phyloP scores from a whole-genome alignment of 1,284 basidiomycete genomes.

The Boletus subluridellus region DNA sequence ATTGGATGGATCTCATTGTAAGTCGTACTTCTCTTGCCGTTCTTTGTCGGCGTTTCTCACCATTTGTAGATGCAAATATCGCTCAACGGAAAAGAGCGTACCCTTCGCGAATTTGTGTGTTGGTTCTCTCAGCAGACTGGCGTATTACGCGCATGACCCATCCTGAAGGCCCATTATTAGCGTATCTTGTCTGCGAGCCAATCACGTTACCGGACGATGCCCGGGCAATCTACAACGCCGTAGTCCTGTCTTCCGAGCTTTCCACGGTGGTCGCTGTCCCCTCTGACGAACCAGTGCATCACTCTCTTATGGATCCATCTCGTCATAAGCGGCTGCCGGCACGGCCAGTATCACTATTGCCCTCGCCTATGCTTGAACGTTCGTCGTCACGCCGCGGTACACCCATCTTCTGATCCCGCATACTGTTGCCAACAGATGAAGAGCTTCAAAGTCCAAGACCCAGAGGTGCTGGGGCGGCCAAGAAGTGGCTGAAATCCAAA shows the following conservation, averaged over 20 bases:
- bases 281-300: conserved; percentile 20
- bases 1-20: conserved; percentile 71
- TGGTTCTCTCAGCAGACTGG: conserved; percentile 60
- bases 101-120: too few species aligned
- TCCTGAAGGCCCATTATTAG: conserved; percentile 60
- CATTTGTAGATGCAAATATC: conserved; percentile 60
- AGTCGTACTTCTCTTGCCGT: conserved; percentile 10
- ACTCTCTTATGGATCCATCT: conserved; percentile 22
- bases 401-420: conserved; percentile 52
- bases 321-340: conserved; percentile 11
- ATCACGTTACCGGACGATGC: conserved; percentile 40
- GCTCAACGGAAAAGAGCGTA: conserved; percentile 61
- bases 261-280: conserved; percentile 18
- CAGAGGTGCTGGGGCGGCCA: conserved; percentile 18
- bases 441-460: conserved; percentile 19
- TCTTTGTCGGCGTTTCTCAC: neutral
- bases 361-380: conserved; percentile 23
- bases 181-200: conserved; percentile 63
- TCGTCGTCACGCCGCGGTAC: conserved; percentile 49
- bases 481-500: conserved; percentile 32
- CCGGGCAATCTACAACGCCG: conserved; percentile 23
- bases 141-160: conserved; percentile 57
- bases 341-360: conserved; percentile 7
- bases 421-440: conserved; percentile 29
- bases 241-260: conserved; percentile 21